These are phyloP conservation scores for Leccinellum rugosiceps DNA, from an alignment of 768 basidiomycete genomes.

Conservation along the genomic window DNA sequence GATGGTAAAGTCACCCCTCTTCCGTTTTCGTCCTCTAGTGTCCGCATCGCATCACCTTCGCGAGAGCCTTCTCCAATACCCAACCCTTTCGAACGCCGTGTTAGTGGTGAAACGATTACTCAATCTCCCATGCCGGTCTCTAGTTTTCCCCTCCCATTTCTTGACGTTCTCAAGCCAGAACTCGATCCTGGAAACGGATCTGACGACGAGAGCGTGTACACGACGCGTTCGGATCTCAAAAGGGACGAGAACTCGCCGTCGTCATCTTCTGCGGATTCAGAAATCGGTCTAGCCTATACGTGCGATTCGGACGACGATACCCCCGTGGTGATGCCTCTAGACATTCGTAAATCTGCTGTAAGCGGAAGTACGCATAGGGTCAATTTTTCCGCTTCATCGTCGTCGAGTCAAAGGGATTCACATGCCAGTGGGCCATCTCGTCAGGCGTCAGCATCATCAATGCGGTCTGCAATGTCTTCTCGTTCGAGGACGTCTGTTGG, in stretches of 20 bases:
- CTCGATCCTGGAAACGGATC: slow-evolving; percentile 25
- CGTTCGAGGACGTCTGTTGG: slow-evolving; percentile 12
- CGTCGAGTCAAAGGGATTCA: slow-evolving; percentile 14
- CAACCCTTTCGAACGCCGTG: slow-evolving; percentile 86
- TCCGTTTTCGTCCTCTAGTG: slow-evolving; percentile 18
- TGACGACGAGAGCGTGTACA: slow-evolving; percentile 35
- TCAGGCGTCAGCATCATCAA: slow-evolving; percentile 25
- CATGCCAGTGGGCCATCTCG: slow-evolving; percentile 26
- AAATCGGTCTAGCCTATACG: slow-evolving; percentile 38
- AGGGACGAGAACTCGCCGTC: slow-evolving; percentile 13
- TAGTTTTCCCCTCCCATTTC: slow-evolving; percentile 47
- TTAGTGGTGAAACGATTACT: slow-evolving; percentile 64
- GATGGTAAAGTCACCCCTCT: slow-evolving; percentile 19
- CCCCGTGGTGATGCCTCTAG: slow-evolving; percentile 29
- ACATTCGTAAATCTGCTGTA: slow-evolving; percentile 21
- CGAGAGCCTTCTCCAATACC: slow-evolving; percentile 55
- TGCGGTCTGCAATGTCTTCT: slow-evolving; percentile 18
- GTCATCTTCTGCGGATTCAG: slow-evolving; percentile 31
- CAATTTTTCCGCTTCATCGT: slow-evolving; percentile 33
- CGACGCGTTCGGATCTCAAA: slow-evolving; percentile 27
- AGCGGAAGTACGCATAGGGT: slow-evolving; percentile 23
- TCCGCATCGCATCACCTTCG: slow-evolving; percentile 30
- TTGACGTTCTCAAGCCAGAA: slow-evolving; percentile 48
- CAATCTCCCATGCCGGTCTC: slow-evolving; percentile 21
- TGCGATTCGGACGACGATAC: slow-evolving; percentile 33